Evolutionary conservation across 2,329 filamentous ascomycete species (phyloP).

Genomic region (Dactylellina cionopaga): DNA sequence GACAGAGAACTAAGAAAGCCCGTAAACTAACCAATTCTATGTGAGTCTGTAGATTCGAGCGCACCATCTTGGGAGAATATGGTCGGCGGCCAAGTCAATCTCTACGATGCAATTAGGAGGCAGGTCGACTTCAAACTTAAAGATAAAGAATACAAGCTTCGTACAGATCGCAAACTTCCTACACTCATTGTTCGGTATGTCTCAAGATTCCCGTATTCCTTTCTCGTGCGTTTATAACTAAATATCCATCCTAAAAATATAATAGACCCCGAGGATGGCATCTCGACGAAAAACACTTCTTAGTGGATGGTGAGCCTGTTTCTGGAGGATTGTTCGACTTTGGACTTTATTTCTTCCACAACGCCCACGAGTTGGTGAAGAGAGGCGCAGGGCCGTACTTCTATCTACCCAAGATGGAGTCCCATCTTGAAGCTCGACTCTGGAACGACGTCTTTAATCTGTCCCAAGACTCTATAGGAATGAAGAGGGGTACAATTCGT

Average conservation of each 20-base stretch:
- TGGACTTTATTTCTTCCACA: conserved; percentile 99
- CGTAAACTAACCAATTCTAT: not conserved
- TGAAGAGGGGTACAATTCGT: conserved; percentile 89
- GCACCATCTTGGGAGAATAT: conserved; percentile 99
- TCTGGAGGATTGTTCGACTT: conserved; percentile 95
- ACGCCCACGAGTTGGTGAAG: conserved; percentile 85
- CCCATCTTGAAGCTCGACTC: conserved; percentile 91
- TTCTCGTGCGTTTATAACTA: not conserved
- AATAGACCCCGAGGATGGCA: conserved; percentile 91
- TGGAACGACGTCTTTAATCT: conserved; percentile 99
- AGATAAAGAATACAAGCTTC: conserved; percentile 95
- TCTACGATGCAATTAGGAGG: conserved; percentile 92
- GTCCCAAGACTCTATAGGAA: conserved; percentile 88
- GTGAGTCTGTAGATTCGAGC: conserved; percentile 75
- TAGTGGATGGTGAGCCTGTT: conserved; percentile 92
- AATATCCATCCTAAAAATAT: not conserved
- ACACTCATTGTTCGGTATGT: conserved; percentile 83
- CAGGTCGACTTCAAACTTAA: conserved; percentile 97
- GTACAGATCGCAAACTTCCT: conserved; percentile 84
- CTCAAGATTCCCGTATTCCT: not conserved
- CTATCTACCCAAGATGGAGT: conserved; percentile 98
- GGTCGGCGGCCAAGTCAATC: conserved; percentile 97
- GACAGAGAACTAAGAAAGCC: not conserved
- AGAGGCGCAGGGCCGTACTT: conserved; percentile 93
- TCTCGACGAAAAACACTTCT: conserved; percentile 97